Base-by-base conservation (phyloP, 306 rosid genomes). In the Pterocarpus santalinus region DNA sequence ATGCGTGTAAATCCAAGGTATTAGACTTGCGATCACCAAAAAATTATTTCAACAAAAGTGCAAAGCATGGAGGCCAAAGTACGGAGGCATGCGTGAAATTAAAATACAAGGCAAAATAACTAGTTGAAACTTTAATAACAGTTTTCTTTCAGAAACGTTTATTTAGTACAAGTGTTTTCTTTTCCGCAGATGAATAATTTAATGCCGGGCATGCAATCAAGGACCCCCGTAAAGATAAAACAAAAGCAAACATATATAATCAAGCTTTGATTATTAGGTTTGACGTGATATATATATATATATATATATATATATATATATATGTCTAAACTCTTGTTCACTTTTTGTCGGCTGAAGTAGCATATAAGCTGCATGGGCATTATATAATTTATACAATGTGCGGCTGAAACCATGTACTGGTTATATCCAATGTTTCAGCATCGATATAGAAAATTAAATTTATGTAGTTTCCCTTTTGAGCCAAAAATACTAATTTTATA, bases 141-240 rank as follows among this genome's bases (percentile, higher is more conserved):
- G 8, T 14, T 62, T 58, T 49, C 36, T 46, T 63, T 47, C 5
- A 2, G 11, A 32, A 33, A 47, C 13, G 51, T 9, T 62, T 63
- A 76, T 49, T 47, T 62, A 28, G 65, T 11, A 35, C 13, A 77
- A 17, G 30, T 63, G 2, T 49, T 49, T 51, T 51, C 13, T 65
- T 64, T 16, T 35, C 65, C 81, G 30, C 11, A 11, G 39, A 65
- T 14, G 43, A 77, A 53, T 65, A 62, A 47, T 76, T 76, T 64
- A 76, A 34, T 35, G 49, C 64, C 4, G 43, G 32, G 79, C 28
- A 58, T 39, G 57, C 79, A 41, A 74, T 74, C 71, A 14, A 65
- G 47, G 71, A 28, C 53, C 15, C 52, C 35, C 28, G 10, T 33
- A 8, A 49, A 28, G 8, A 43, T 73, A 55, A 10, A 56, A 55